Conservation (phyloP, 139 green algal genomes). For the Pleodorina starrii region DNA sequence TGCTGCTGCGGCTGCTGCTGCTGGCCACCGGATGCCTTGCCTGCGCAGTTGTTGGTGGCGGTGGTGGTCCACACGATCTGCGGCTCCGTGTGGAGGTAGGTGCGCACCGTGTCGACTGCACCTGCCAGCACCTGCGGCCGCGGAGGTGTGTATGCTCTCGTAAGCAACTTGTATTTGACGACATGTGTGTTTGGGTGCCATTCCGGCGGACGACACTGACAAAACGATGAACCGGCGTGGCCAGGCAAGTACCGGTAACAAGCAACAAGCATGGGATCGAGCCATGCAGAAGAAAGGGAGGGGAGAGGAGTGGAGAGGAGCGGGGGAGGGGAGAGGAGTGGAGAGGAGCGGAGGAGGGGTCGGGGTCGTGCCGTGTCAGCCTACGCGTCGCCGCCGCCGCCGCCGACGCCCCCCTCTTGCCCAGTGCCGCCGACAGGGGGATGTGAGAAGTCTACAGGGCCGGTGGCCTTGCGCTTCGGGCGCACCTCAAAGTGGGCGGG, state of each 20-base stretch:
- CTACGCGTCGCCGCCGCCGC: neutral
- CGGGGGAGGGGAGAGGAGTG: too few species aligned
- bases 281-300: neutral
- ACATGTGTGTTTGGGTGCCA: too few species aligned
- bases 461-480: neutral
- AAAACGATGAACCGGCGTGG: too few species aligned
- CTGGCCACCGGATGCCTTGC: neutral
- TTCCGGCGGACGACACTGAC: too few species aligned
- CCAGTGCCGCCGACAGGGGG: neutral
- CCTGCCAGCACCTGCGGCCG: slow-evolving; percentile 30
- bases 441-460: too few species aligned
- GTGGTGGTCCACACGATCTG: slow-evolving; percentile 12
- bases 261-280: neutral
- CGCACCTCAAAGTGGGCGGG: slow-evolving; percentile 32
- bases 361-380: neutral
- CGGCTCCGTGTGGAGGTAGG: neutral
- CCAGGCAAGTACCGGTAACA: too few species aligned
- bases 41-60: neutral
- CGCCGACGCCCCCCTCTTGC: neutral
- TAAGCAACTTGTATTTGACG: too few species aligned
- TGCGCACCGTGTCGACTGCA: neutral
- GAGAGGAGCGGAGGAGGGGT: too few species aligned
- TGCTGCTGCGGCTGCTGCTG: neutral
- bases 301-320: too few species aligned
- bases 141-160: too few species aligned